Evolutionary conservation across 352 stramenopile genomes (phyloP), one percentile per base, ranked within the genome.

Genomic region (Halophytophthora polymorphica): DNA sequence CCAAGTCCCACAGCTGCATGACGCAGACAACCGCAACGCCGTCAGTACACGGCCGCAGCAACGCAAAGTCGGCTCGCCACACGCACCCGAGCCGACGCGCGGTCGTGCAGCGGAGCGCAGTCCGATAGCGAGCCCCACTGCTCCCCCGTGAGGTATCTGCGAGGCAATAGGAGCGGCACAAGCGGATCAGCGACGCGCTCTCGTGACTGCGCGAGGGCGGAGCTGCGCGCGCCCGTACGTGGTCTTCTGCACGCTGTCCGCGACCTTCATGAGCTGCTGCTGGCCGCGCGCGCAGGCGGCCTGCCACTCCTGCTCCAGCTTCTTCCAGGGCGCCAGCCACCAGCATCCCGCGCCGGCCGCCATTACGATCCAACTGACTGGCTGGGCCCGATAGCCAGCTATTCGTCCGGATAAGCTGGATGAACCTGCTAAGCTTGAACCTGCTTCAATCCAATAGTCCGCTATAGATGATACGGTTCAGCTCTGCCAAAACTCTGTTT

Each of bases 181-280:
- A 17, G 15, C 40, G 21, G 28, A 8, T 31, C 25, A 31, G 25
- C 25, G 25, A 31, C 4, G 4, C 4, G 25, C 4, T 31, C 33
- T 38, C 3, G 33, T 6, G 33, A n/a, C 33, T 17, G 33, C 33
- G 33, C 14, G 6, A 50, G 15, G 14, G 17, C 11, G 49, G 19
- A 7, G 17, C 44, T 21, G 25, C 23, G 22, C 19, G 12, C 5
- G 13, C n/a, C 53, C 75, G 21, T 48, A 92, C 81, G 77, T 86
- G 14, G 74, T 88, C 53, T 88, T 90, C 54, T 92, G 81, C 28
- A 88, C 48, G 40, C 67, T 79, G 42, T 92, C 81, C 7, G 81
- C 74, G 14, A 88, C 59, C 60, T 85, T 87, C 19, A 51, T 58
- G 33, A 92, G 67, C 17, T 90, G 73, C 48, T 83, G 63, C 58